Evolutionary conservation across 2,329 filamentous ascomycete genomes (phyloP).

Genomic region (Emmonsiellopsis sp.): DNA sequence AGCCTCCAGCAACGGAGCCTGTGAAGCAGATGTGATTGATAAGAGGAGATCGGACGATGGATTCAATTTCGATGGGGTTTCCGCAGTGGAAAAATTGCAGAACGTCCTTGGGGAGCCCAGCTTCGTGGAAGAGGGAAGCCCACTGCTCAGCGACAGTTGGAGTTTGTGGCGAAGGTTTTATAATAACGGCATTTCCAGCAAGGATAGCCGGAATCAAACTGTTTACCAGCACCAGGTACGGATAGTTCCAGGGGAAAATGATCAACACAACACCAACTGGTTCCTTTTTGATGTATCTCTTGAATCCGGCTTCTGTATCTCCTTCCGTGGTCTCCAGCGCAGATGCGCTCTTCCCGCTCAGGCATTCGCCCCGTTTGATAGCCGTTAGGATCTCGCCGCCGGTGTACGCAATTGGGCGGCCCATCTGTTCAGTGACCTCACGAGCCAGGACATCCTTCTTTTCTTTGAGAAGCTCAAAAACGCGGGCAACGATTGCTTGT

Average conservation of each 20-base stretch:
- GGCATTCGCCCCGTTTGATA: slow-evolving; percentile 72
- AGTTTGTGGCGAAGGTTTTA: slow-evolving; percentile 93
- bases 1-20: slow-evolving; percentile 77
- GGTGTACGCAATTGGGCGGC: slow-evolving; percentile 79
- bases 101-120: slow-evolving; percentile 72
- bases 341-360: slow-evolving; percentile 59
- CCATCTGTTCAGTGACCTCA: slow-evolving; percentile 92
- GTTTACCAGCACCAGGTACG: slow-evolving; percentile 88
- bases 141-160: slow-evolving; percentile 85
- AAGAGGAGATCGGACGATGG: slow-evolving; percentile 65
- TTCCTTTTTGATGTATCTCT: slow-evolving; percentile 78
- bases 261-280: slow-evolving; percentile 81
- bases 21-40: slow-evolving; percentile 86
- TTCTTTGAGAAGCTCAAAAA: slow-evolving; percentile 59
- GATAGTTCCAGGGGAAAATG: slow-evolving; percentile 96
- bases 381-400: slow-evolving; percentile 77
- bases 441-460: slow-evolving; percentile 71
- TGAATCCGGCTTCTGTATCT: slow-evolving; percentile 78
- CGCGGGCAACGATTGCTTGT: slow-evolving; percentile 71
- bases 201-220: slow-evolving; percentile 85
- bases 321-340: slow-evolving; percentile 61
- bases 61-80: slow-evolving; percentile 64
- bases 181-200: slow-evolving; percentile 79
- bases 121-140: slow-evolving; percentile 63
- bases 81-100: slow-evolving; percentile 90